Percentiles rank a stretch among this genome's conserved stretches.
phyloP scores from a whole-genome alignment of 768 basidiomycete species.

The Agrocybe praecox region DNA sequence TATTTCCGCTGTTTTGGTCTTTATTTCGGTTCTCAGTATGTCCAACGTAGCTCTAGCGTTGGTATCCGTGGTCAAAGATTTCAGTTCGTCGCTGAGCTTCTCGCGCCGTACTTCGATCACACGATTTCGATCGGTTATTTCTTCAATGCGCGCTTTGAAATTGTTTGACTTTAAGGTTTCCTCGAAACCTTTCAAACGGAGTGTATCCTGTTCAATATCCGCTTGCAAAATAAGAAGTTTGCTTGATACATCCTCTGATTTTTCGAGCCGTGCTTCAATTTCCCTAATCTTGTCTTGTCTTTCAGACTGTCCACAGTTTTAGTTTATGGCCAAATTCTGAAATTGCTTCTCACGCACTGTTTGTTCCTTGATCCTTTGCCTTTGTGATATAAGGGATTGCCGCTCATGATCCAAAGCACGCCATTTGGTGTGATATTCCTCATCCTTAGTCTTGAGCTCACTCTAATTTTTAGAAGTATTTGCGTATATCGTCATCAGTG shows the following conservation, averaged over 20 bases:
- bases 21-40: slow-evolving; percentile 69
- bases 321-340: background rate
- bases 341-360: slow-evolving; percentile 44
- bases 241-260: slow-evolving; percentile 51
- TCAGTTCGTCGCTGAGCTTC: slow-evolving; percentile 67
- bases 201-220: slow-evolving; percentile 73
- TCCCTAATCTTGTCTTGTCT: slow-evolving; percentile 51
- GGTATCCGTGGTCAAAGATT: slow-evolving; percentile 73
- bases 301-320: slow-evolving; percentile 40
- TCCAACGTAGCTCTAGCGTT: slow-evolving; percentile 80
- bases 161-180: slow-evolving; percentile 58
- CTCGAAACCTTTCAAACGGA: slow-evolving; percentile 61
- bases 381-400: slow-evolving; percentile 56
- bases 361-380: slow-evolving; percentile 52
- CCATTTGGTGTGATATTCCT: slow-evolving; percentile 67
- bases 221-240: slow-evolving; percentile 54
- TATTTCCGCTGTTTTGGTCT: slow-evolving; percentile 66
- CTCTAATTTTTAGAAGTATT: slow-evolving; percentile 31
- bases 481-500: background rate
- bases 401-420: slow-evolving; percentile 58
- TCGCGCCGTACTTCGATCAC: slow-evolving; percentile 72
- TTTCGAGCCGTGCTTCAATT: slow-evolving; percentile 60
- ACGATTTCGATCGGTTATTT: slow-evolving; percentile 55
- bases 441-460: slow-evolving; percentile 56
- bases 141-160: slow-evolving; percentile 63